A percentile compares a stretch with the other conserved stretches of the same genome.
Evolutionary conservation across 345 rosid genomes (phyloP).

Genomic region (Raphanus raphanistrum): DNA sequence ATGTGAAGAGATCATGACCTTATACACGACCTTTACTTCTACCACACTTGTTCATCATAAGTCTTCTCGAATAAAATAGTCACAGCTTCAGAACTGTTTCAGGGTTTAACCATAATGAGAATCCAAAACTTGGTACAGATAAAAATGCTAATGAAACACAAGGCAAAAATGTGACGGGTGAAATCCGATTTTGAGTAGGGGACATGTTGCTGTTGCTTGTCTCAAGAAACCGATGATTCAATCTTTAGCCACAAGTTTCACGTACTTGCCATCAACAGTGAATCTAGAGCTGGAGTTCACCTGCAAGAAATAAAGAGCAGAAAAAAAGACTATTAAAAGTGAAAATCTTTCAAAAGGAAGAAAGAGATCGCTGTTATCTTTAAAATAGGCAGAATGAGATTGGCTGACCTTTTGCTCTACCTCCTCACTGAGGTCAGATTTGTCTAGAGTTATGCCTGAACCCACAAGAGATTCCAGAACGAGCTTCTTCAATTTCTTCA

Average conservation of each 20-base stretch:
- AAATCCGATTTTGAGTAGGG: too few species aligned
- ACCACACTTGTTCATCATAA: not conserved
- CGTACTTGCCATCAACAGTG: slow-evolving; percentile 55
- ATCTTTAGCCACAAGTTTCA: slow-evolving; percentile 53
- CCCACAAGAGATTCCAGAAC: slow-evolving; percentile 56
- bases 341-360: not conserved
- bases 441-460: slow-evolving; percentile 46
- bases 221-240: slow-evolving; percentile 23
- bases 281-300: slow-evolving; percentile 68
- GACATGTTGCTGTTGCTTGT: not conserved
- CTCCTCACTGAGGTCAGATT: slow-evolving; percentile 41
- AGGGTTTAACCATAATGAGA: not conserved
- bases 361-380: not conserved
- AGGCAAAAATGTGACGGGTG: slow-evolving; percentile 34
- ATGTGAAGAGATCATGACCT: not conserved
- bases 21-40: not conserved
- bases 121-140: slow-evolving; percentile 26
- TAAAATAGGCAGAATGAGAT: not conserved
- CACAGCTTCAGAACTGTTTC: not conserved
- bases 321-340: not conserved
- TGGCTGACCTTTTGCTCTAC: slow-evolving; percentile 66
- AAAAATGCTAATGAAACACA: slow-evolving; percentile 18
- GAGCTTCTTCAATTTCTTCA: slow-evolving; percentile 64
- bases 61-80: not conserved
- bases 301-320: slow-evolving; percentile 41